Percentiles rank a stretch among this genome's conserved stretches.
Evolutionary conservation across 306 rosid species (phyloP).

Genomic region (Quercus aquifolioides): DNA sequence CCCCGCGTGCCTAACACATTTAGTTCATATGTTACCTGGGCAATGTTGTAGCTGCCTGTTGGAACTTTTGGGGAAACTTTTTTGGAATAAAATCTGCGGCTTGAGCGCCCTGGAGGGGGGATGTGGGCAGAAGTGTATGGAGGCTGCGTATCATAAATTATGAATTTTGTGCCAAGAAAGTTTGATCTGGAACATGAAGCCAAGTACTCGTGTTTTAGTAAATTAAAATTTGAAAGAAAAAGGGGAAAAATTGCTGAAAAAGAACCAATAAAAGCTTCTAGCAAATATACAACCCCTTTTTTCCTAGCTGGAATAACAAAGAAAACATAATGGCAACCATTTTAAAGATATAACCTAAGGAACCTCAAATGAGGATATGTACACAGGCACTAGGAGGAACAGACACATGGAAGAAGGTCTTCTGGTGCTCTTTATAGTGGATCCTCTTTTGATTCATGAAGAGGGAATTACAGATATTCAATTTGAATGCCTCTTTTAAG

Average conservation of each 20-base stretch:
- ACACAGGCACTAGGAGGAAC: no score
- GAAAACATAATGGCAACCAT: background rate
- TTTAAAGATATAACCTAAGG: background rate
- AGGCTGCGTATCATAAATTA: constrained; percentile 84
- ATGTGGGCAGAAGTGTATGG: constrained; percentile 54
- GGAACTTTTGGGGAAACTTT: constrained; percentile 94
- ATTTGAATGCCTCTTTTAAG: background rate
- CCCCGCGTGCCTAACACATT: constrained; percentile 94
- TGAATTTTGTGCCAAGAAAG: constrained; percentile 90
- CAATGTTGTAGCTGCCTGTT: constrained; percentile 83
- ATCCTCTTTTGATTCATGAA: background rate
- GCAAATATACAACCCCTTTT: background rate
- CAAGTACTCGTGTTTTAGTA: background rate
- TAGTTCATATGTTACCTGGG: constrained; percentile 84
- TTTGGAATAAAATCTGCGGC: constrained; percentile 85
- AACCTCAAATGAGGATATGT: background rate
- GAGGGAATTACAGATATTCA: background rate
- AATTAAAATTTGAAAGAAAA: background rate
- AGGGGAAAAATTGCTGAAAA: background rate
- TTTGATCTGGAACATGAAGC: constrained; percentile 65
- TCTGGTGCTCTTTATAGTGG: background rate
- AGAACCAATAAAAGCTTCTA: constrained; percentile 2
- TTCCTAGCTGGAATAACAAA: background rate
- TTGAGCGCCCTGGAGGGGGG: constrained; percentile 61
- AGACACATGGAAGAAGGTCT: background rate